Conservation (phyloP, 768 basidiomycete species). For the Pholiota molesta region DNA sequence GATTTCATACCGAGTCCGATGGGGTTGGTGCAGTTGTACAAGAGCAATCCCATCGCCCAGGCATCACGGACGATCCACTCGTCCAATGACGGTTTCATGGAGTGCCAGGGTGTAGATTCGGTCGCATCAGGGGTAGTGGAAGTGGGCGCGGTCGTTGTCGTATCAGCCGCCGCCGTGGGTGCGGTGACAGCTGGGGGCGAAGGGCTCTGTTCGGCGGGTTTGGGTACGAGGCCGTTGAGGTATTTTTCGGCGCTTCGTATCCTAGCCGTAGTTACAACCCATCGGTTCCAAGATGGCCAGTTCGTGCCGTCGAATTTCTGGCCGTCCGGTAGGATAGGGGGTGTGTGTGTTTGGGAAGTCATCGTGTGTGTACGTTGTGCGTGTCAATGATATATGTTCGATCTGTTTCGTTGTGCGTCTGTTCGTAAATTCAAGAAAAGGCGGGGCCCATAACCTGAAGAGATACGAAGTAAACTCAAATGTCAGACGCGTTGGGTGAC, state of each 20-base stretch:
- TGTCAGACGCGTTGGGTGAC: too few species aligned
- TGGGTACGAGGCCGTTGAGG: not conserved
- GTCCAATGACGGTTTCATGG: not conserved
- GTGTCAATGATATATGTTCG: not conserved
- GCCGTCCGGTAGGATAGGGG: not conserved
- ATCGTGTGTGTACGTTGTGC: too few species aligned
- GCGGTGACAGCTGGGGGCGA: too few species aligned
- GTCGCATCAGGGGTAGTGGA: not conserved
- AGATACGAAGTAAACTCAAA: not conserved
- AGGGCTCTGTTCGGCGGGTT: too few species aligned
- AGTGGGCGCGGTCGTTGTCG: not conserved
- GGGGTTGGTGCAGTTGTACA: constrained; percentile 18
- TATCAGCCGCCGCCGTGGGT: not conserved
- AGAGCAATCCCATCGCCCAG: constrained; percentile 2
- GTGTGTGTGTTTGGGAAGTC: not conserved
- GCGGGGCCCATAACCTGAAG: not conserved
- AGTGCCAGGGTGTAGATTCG: constrained; percentile 7
- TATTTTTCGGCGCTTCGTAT: not conserved
- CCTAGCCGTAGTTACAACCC: not conserved
- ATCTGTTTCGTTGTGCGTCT: not conserved
- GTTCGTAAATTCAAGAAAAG: not conserved
- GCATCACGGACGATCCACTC: constrained; percentile 15
- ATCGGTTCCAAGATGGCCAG: not conserved
- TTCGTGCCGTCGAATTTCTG: not conserved
- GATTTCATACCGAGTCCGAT: constrained; percentile 2